A percentile compares a stretch with the other conserved stretches of the same genome.
These are phyloP conservation scores for Platismatia glauca DNA, from an alignment of 495 filamentous ascomycete genomes.

Conservation along the genomic window DNA sequence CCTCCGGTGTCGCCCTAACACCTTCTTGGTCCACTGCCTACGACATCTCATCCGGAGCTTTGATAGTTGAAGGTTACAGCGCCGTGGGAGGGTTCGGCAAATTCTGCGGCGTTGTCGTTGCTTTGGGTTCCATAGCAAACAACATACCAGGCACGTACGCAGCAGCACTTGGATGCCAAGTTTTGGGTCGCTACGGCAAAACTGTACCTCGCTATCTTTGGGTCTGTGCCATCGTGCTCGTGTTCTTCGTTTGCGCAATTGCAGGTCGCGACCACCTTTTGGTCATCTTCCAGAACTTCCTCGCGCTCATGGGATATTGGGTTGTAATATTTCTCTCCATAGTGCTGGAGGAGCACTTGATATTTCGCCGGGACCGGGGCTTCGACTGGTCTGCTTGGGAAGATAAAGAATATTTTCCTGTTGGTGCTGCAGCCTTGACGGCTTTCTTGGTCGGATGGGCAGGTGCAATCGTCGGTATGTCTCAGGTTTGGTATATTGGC, in stretches of 20 bases:
- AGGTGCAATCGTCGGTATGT: conserved; percentile 54
- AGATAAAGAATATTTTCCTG: conserved; percentile 40
- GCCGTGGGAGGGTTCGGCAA: conserved; percentile 58
- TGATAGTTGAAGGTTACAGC: conserved; percentile 56
- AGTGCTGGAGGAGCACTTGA: conserved; percentile 41
- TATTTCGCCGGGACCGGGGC: conserved; percentile 39
- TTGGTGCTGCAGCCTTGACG: conserved; percentile 48
- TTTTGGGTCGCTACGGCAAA: conserved; percentile 39
- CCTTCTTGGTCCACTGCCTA: conserved; percentile 46
- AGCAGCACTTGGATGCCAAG: conserved; percentile 50
- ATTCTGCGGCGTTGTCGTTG: conserved; percentile 60
- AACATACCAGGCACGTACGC: conserved; percentile 62
- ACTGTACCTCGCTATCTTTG: conserved; percentile 42
- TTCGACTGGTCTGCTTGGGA: conserved; percentile 54
- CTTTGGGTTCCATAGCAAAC: conserved; percentile 60
- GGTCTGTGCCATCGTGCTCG: conserved; percentile 40
- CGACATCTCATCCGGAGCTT: conserved; percentile 49
- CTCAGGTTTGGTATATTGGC: conserved; percentile 50
- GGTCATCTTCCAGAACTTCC: conserved; percentile 50
- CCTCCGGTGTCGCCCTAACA: conserved; percentile 46
- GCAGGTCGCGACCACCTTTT: conserved; percentile 44
- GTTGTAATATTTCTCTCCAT: conserved; percentile 46
- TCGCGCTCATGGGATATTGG: conserved; percentile 55
- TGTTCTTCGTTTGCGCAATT: conserved; percentile 48
- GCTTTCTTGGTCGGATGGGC: conserved; percentile 55